Base-by-base conservation (phyloP, 495 filamentous ascomycete genomes). In the Ascobolus immersus region DNA sequence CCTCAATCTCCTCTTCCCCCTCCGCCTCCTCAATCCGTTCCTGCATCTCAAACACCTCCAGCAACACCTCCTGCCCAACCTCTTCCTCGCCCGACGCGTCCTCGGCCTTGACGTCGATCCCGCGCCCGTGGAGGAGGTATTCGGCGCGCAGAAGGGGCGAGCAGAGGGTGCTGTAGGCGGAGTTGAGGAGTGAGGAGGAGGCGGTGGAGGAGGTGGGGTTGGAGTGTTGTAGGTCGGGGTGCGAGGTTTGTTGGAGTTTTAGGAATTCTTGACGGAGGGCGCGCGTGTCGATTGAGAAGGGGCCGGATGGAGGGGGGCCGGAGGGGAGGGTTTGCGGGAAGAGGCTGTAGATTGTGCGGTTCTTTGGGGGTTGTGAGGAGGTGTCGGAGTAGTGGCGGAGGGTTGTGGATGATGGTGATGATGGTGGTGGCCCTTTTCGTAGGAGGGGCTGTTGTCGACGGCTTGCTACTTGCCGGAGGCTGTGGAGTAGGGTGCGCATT, bases 31-130 rank as follows among this genome's bases (percentile, higher is more conserved):
- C 84, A 41, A 94, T 78, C 37, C 58, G 58, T 62, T 93, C 84
- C 41, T 78, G 55, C 42, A 73, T 65, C 48, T 90, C 86, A 58
- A 94, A 60, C 30, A 96, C 82, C 50, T 77, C 65, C 73, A 76
- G 73, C 50, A 94, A 46, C 44, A 91, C 56, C 49, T 70, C 71
- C 32, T 64, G 52, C 40, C 77, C 71, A 22, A 77, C 72, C 1
- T 76, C 60, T 38, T 64, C 63, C n/a, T 62, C 61, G 32, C 59
- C 57, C 12, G 50, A 46, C 5, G 57, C 59, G 51, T 80, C 78
- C 43, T 90, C 80, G 37, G 67, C 68, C 2, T 67, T 71, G 0
- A 89, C 64, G 40, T 92, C 76, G 8, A 82, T 62, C 0, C 71
- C 77, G 17, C 71, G 65, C 30, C 69, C 56, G 6, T 54, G 56